Conservation (phyloP, 306 rosid species). For the Pachyrhizus erosus region DNA sequence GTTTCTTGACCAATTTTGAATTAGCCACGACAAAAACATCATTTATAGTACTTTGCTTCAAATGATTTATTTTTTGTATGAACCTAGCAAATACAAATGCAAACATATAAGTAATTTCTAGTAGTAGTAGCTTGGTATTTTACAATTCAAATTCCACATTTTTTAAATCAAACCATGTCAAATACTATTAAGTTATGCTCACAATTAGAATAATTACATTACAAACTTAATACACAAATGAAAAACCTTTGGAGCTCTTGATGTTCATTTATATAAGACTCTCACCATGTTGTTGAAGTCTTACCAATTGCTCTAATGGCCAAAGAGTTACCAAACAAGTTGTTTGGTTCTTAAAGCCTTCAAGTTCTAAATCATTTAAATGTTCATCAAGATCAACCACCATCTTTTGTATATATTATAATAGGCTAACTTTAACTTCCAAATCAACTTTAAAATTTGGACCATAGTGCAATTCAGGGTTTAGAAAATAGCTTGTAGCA, state of each 20-base stretch:
- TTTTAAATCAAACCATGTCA: neutral
- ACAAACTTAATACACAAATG: neutral
- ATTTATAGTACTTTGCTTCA: neutral
- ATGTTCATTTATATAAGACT: neutral
- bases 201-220: neutral
- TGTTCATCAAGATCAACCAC: neutral
- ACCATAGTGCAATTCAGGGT: neutral
- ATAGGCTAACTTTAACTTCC: neutral
- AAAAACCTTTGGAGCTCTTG: neutral
- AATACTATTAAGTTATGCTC: neutral
- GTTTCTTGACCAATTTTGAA: no score
- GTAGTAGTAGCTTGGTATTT: neutral
- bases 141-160: neutral
- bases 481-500: neutral
- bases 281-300: neutral
- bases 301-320: neutral
- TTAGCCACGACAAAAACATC: neutral
- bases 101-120: no score
- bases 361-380: neutral
- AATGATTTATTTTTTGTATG: neutral
- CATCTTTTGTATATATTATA: neutral
- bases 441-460: neutral
- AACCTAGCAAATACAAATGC: neutral
- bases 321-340: neutral
- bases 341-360: neutral